Percentiles rank a stretch among this genome's conserved stretches.
These are phyloP conservation scores for Lagenidium sp. DNA, from an alignment of 352 stramenopile genomes.

Conservation along the genomic window DNA sequence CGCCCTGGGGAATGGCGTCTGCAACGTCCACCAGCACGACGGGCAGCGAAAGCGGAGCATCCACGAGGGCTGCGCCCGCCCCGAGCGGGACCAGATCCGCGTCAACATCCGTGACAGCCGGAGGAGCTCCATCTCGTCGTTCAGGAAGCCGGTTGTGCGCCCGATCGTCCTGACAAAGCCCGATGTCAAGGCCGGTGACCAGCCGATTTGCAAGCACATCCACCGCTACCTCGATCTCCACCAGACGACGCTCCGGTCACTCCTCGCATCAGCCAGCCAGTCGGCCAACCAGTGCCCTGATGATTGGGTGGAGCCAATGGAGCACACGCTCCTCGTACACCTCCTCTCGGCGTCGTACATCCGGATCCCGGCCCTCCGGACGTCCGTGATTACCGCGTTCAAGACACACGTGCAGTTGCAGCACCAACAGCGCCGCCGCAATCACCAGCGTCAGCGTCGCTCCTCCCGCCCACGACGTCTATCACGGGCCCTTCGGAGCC, in stretches of 20 bases:
- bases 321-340: conserved; percentile 22
- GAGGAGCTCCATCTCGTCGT: conserved; percentile 12
- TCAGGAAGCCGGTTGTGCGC: conserved; percentile 1
- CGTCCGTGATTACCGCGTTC: conserved; percentile 36
- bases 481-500: conserved; percentile 4
- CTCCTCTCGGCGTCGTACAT: conserved; percentile 43
- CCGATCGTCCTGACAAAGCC: conserved; percentile 4
- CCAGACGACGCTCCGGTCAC: conserved; percentile 42
- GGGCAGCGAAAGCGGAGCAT: conserved; percentile 9
- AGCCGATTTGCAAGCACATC: conserved; percentile 33
- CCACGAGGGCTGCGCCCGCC: conserved; percentile 1
- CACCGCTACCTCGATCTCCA: conserved; percentile 55
- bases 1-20: conserved; percentile 34
- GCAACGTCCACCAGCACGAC: conserved; percentile 25
- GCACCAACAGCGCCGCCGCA: conserved; percentile 1
- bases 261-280: conserved; percentile 28
- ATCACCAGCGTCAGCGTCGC: conserved; percentile 4
- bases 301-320: conserved; percentile 3
- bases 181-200: conserved; percentile 2
- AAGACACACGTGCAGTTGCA: conserved; percentile 16
- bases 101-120: conserved; percentile 15
- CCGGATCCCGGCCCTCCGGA: conserved; percentile 39
- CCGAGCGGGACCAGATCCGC: conserved; percentile 3
- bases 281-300: conserved; percentile 14
- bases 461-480: not conserved